These are phyloP conservation scores for Suhomyces taliae DNA, from an alignment of 1,139 yeast species.

Conservation along the genomic window DNA sequence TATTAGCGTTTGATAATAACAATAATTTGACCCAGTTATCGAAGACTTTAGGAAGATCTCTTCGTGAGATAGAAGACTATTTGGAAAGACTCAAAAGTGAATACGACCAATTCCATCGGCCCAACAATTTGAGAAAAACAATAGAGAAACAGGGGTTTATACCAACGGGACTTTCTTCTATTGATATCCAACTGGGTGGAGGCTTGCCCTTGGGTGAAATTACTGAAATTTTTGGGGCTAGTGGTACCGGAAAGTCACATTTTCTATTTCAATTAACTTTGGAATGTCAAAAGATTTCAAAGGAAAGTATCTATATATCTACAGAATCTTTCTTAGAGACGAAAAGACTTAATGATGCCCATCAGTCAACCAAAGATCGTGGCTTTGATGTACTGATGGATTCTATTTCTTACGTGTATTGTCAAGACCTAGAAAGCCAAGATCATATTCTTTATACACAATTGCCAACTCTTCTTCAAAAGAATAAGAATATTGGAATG, in stretches of 20 bases:
- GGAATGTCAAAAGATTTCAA: constrained; percentile 47
- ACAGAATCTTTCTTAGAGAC: constrained; percentile 79
- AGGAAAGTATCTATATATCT: constrained; percentile 61
- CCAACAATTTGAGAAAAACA: neutral
- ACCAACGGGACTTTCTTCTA: constrained; percentile 57
- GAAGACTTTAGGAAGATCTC: constrained; percentile 45
- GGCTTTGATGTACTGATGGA: constrained; percentile 36
- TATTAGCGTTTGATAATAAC: constrained; percentile 17
- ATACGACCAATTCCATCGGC: constrained; percentile 9
- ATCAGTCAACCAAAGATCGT: constrained; percentile 17
- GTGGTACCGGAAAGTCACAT: constrained; percentile 86
- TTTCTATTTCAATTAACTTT: constrained; percentile 63
- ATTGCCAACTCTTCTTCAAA: constrained; percentile 55
- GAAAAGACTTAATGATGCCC: constrained; percentile 45
- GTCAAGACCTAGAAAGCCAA: constrained; percentile 69
- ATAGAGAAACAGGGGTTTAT: constrained; percentile 21
- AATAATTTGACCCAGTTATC: constrained; percentile 32
- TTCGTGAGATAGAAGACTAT: constrained; percentile 47
- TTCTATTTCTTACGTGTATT: constrained; percentile 59
- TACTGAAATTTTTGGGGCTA: constrained; percentile 81
- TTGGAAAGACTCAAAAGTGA: constrained; percentile 2
- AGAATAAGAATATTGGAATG: constrained; percentile 46
- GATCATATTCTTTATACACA: constrained; percentile 75
- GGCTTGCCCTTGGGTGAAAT: constrained; percentile 68
- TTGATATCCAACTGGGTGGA: constrained; percentile 63